A percentile compares a stretch with the other conserved stretches of the same genome.
phyloP scores from a whole-genome alignment of 345 rosid species.

The Aethionema arabicum region DNA sequence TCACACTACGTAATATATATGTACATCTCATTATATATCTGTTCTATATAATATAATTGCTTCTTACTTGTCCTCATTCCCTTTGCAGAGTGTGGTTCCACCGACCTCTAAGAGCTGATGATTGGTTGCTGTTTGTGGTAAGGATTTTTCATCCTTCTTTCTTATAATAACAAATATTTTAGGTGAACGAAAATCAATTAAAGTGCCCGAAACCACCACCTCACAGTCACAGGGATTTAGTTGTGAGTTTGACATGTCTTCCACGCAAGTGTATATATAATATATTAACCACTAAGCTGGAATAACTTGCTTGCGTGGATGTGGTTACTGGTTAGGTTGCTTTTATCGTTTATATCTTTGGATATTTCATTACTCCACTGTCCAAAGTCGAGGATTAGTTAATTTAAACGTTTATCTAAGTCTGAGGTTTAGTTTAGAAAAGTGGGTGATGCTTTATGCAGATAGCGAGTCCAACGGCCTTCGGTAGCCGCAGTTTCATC shows the following conservation, averaged over 20 bases:
- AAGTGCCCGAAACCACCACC: conserved; percentile 7
- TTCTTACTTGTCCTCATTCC: not conserved
- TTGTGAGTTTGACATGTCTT: not conserved
- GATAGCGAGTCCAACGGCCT: conserved; percentile 61
- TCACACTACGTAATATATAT: not conserved
- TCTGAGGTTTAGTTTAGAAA: not conserved
- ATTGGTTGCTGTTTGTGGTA: conserved; percentile 88
- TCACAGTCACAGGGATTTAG: not conserved
- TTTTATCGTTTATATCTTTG: too few relatives aligned
- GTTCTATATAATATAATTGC: not conserved
- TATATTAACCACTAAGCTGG: too few relatives aligned
- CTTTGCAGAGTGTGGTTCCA: conserved; percentile 88
- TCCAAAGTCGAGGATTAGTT: too few relatives aligned
- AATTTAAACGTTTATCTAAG: too few relatives aligned
- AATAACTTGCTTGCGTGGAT: too few relatives aligned
- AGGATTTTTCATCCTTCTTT: conserved; percentile 21
- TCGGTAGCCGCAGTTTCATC: conserved; percentile 63
- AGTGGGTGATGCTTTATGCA: conserved; percentile 24
- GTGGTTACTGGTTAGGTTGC: too few relatives aligned
- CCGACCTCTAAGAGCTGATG: conserved; percentile 75
- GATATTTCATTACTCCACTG: too few relatives aligned
- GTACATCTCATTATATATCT: not conserved
- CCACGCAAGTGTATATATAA: too few relatives aligned
- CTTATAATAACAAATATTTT: conserved; percentile 4
- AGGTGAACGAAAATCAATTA: not conserved